A percentile compares a stretch with the other conserved stretches of the same genome.
Evolutionary conservation across 805 yeast genomes (phyloP).

Genomic region (Ogataea nakhonphanomensis): DNA sequence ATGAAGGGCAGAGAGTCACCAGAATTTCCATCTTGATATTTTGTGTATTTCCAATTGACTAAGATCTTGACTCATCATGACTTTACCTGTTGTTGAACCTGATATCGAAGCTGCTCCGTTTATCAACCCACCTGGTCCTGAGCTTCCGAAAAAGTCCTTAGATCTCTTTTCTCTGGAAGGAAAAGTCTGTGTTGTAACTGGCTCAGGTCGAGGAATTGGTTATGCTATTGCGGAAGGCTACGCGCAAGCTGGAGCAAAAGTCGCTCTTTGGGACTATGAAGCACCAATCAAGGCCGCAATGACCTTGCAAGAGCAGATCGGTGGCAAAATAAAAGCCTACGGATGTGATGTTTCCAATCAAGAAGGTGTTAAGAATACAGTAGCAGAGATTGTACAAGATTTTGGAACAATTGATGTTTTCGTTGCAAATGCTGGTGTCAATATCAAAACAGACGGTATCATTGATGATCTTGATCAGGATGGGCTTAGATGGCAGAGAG

Average conservation of each 20-base stretch:
- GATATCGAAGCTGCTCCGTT: not conserved
- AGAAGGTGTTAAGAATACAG: conserved; percentile 30
- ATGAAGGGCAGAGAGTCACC: no score
- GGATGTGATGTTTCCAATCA: conserved; percentile 32
- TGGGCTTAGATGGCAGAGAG: conserved; percentile 43
- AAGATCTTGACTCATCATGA: no score
- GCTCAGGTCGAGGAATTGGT: conserved; percentile 41
- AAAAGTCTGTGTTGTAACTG: conserved; percentile 42
- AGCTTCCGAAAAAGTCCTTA: conserved; percentile 45
- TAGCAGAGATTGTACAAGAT: conserved; percentile 33
- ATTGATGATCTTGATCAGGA: conserved; percentile 27
- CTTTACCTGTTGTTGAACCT: no score
- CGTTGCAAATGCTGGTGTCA: conserved; percentile 42
- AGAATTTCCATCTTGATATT: no score
- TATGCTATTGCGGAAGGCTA: conserved; percentile 39
- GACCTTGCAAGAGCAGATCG: conserved; percentile 39
- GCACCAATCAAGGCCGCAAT: conserved; percentile 34
- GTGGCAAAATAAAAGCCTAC: conserved; percentile 20
- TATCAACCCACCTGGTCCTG: conserved; percentile 41
- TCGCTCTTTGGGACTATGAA: conserved; percentile 41
- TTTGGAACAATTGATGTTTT: conserved; percentile 42
- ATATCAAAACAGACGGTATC: conserved; percentile 24
- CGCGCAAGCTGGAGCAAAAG: conserved; percentile 42
- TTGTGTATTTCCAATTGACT: no score
- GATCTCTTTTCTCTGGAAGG: conserved; percentile 41